Base-by-base conservation (phyloP, 129 eudicot species). In the Dittrichia graveolens region DNA sequence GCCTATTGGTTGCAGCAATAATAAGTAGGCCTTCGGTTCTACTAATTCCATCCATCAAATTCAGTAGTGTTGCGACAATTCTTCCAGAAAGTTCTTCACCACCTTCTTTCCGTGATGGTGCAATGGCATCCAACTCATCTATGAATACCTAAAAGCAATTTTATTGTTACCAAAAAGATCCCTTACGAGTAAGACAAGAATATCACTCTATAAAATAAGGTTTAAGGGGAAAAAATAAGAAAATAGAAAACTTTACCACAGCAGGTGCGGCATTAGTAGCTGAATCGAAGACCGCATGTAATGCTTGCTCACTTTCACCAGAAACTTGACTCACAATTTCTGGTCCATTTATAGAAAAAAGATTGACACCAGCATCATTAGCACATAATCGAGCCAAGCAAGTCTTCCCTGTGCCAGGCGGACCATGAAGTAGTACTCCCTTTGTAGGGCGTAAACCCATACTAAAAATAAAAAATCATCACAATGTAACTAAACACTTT, bases 351-450 rank as follows among this genome's bases (percentile, higher is more conserved):
- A 95, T 85, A 45, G 82, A 61, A 61, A 95, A 95, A 39, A 95
- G 76, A 74, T 83, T 89, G 61, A 95, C 94, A 13, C 95, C 97
- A 65, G 91, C 85, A 79, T 95, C 94, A 84, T 75, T 82, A 24
- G 79, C 86, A 83, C 99, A 90, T 40, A 81, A 66, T 44, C 69
- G 85, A 57, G 96, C 97, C 89, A 95, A 83, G 42, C 88, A 86
- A 55, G 97, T 90, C 83, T 95, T 95, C 64, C 99, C 99, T 16
- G 97, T 95, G 73, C 99, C 99, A 48, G 96, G 86, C 41, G 97
- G 96, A 12, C 99, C 99, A 71, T 95, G 88, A 84, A 95, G 99
- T 75, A 95, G 88, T 74, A 95, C 97, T 73, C 99, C 99, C 52
- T 88, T 95, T 80, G 86, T 84, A 70, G 99, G 91, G 68, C 97